Conservation (phyloP, 495 filamentous ascomycete species). For the Neurospora pannonica region DNA sequence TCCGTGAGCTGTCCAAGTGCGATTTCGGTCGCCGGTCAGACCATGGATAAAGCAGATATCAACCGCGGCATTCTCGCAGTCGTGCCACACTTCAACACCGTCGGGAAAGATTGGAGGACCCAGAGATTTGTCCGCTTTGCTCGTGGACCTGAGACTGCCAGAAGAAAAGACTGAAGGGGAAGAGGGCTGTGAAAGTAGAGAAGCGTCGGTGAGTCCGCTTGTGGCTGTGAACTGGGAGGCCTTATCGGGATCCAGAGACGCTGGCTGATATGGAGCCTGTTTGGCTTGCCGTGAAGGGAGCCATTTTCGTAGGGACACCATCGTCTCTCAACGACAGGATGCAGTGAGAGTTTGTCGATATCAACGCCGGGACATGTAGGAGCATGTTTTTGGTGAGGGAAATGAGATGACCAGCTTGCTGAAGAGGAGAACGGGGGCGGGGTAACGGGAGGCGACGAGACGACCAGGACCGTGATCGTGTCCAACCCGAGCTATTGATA, state of each 20-base stretch:
- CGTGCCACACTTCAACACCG: conserved; percentile 9
- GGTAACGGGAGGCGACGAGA: neutral
- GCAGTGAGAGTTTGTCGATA: neutral
- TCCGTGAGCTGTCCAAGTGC: conserved; percentile 16
- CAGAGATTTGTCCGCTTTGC: neutral
- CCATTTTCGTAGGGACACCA: neutral
- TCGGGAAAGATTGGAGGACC: conserved; percentile 2
- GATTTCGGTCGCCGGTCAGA: conserved; percentile 19
- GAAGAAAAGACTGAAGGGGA: neutral
- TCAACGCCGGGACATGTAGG: neutral
- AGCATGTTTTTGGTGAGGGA: neutral
- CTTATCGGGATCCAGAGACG: neutral
- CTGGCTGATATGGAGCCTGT: neutral
- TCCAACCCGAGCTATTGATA: neutral
- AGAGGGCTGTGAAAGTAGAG: neutral
- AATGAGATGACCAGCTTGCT: neutral
- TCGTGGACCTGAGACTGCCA: neutral
- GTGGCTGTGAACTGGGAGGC: neutral
- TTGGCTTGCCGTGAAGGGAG: neutral
- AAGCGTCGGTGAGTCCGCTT: neutral
- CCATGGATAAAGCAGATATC: conserved; percentile 25
- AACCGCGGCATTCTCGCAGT: conserved; percentile 8
- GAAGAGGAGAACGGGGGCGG: neutral
- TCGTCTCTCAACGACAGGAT: neutral
- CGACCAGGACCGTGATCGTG: neutral